A percentile compares a stretch with the other conserved stretches of the same genome.
phyloP scores from a whole-genome alignment of 805 yeast species.

The Yarrowia deformans region DNA sequence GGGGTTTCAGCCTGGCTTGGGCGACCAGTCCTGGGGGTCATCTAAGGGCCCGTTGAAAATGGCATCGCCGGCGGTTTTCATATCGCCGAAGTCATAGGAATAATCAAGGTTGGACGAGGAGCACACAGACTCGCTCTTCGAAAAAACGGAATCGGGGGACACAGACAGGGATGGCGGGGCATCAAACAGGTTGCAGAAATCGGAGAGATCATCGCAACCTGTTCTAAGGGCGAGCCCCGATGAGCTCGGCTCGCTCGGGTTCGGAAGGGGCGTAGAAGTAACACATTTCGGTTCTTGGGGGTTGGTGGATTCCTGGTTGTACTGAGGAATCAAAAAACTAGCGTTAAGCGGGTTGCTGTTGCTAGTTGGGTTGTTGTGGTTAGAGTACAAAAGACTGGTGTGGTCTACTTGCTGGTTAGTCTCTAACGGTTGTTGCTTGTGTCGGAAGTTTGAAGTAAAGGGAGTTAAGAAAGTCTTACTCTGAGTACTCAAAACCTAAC shows the following conservation, averaged over 20 bases:
- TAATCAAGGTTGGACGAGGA: slow-evolving; percentile 38
- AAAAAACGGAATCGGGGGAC: slow-evolving; percentile 36
- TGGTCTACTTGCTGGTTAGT: slow-evolving; percentile 30
- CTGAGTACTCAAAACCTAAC: slow-evolving; percentile 38
- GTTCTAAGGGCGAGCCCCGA: background rate
- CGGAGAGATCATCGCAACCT: slow-evolving; percentile 16
- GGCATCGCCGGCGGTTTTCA: slow-evolving; percentile 28
- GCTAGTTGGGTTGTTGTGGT: slow-evolving; percentile 25
- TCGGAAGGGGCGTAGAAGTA: slow-evolving; percentile 8
- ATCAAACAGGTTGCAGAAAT: slow-evolving; percentile 33
- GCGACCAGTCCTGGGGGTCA: slow-evolving; percentile 42
- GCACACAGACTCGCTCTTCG: slow-evolving; percentile 34
- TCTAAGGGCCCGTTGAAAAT: slow-evolving; percentile 34
- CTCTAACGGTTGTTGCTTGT: slow-evolving; percentile 38
- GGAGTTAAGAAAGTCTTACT: slow-evolving; percentile 36
- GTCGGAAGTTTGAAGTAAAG: slow-evolving; percentile 37
- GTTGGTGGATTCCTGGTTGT: slow-evolving; percentile 19
- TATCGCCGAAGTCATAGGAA: slow-evolving; percentile 27
- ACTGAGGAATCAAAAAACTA: slow-evolving; percentile 38
- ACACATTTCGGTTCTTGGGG: slow-evolving; percentile 23
- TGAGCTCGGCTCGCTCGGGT: slow-evolving; percentile 1
- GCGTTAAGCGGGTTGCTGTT: slow-evolving; percentile 38
- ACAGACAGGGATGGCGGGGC: slow-evolving; percentile 34
- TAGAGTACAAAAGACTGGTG: slow-evolving; percentile 36
- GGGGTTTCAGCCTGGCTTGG: slow-evolving; percentile 28